Conservation (phyloP, 1,139 yeast species). For the Geotrichum australiense region DNA sequence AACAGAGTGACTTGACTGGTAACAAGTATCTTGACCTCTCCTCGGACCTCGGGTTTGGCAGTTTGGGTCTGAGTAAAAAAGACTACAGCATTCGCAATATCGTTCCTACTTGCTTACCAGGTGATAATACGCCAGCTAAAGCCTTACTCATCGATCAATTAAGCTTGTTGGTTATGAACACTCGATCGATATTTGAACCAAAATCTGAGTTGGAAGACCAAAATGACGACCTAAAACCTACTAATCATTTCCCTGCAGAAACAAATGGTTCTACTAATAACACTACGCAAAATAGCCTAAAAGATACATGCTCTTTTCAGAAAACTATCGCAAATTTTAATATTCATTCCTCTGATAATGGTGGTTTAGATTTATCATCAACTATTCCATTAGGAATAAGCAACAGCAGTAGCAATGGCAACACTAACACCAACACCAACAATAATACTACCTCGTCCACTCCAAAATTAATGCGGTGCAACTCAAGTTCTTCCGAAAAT, state of each 20-base stretch:
- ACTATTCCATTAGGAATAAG: neutral
- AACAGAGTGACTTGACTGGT: neutral
- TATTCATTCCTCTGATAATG: too few relatives aligned
- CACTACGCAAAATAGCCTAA: neutral
- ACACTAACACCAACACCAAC: neutral
- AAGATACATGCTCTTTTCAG: conserved; percentile 5
- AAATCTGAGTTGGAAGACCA: neutral
- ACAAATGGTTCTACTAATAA: neutral
- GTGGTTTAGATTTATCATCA: too few relatives aligned
- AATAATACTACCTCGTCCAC: too few relatives aligned
- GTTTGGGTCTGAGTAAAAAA: neutral
- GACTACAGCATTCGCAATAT: conserved; percentile 8
- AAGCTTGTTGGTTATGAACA: conserved; percentile 15
- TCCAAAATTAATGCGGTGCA: neutral
- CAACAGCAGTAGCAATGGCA: neutral
- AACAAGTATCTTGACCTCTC: conserved; percentile 2
- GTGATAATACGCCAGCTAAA: conserved; percentile 24
- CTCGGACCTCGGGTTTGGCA: conserved; percentile 5
- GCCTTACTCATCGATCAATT: conserved; percentile 21
- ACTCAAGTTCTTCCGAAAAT: neutral
- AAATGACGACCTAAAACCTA: neutral
- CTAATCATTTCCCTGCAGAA: neutral
- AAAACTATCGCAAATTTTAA: conserved; percentile 7
- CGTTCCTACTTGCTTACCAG: conserved; percentile 19
- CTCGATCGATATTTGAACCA: conserved; percentile 13